A percentile compares a stretch with the other conserved stretches of the same genome.
phyloP scores from a whole-genome alignment of 2,329 filamentous ascomycete species.

The Ophiostoma australiae region DNA sequence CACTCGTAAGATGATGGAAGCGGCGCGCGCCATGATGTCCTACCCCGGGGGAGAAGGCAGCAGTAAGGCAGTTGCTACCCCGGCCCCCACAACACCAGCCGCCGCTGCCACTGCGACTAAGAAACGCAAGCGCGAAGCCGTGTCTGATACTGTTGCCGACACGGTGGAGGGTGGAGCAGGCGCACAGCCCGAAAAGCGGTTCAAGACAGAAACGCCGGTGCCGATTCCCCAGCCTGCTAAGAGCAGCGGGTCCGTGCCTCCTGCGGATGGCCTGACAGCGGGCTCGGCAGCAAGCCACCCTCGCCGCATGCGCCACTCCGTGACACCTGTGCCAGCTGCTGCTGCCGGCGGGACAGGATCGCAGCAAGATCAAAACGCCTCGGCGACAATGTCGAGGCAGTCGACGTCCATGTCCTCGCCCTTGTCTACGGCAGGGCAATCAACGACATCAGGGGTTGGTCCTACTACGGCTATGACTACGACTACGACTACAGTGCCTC shows the following conservation, averaged over 20 bases:
- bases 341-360: constrained; percentile 30
- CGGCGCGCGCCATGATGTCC: constrained; percentile 33
- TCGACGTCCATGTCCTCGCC: constrained; percentile 21
- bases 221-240: constrained; percentile 34
- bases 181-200: constrained; percentile 31
- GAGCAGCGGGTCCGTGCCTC: constrained; percentile 24
- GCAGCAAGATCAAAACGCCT: constrained; percentile 26
- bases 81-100: constrained; percentile 15
- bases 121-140: constrained; percentile 36
- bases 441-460: not conserved
- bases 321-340: constrained; percentile 36
- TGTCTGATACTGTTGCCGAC: constrained; percentile 25
- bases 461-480: constrained; percentile 14
- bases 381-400: not conserved
- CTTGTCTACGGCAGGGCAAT: constrained; percentile 17
- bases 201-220: constrained; percentile 39
- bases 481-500: constrained; percentile 30
- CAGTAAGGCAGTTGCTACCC: not conserved
- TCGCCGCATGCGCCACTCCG: constrained; percentile 25
- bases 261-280: constrained; percentile 28
- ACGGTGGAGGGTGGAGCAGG: constrained; percentile 20
- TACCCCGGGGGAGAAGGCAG: constrained; percentile 15
- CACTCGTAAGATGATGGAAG: constrained; percentile 33
- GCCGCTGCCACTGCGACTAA: not conserved
- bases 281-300: not conserved